Evolutionary conservation across 2,329 filamentous ascomycete genomes (phyloP), one percentile per base, ranked within the genome.

Genomic region (Tolypocladium tropicale): DNA sequence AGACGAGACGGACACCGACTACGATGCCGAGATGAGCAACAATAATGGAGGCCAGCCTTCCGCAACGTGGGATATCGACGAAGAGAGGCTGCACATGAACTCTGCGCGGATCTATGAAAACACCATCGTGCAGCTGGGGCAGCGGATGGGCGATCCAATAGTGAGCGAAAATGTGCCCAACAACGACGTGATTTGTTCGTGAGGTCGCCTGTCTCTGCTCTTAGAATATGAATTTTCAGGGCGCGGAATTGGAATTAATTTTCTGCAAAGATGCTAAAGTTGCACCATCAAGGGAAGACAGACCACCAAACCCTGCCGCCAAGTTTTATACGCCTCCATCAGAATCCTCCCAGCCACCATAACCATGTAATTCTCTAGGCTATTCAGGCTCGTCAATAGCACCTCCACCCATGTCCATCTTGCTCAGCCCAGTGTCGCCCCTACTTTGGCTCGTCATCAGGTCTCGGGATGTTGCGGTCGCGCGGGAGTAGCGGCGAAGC

Each of bases 61-160:
- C 11, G 39, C 48, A 23, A n/a, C 46, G 4, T 68, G 65, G 65
- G 74, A 78, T 37, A 72, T 75, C 4, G 74, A 77, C 6, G 74
- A 76, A 53, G 75, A 78, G 39, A 76, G 78, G 36, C 66, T 83
- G 62, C 79, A 88, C 60, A 83, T 92, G 78, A 85, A 88, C 60
- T 82, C 88, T 53, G 89, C 85, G 0, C 80, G 79, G 60, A 84
- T 95, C 2, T 96, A 94, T 71, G 89, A 94, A 68, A 80, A 80
- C 63, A 94, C 90, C 0, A 81, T 95, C 61, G 80, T 89, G 41
- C 79, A 88, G 65, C 71, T 95, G 16, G 89, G 88, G 0, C 84
- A 86, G 64, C 77, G 81, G 12, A 70, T 94, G 32, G 85, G 81
- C 16, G 74, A 75, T 50, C 56, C 64, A 6, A 55, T 69, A 18